phyloP scores from a whole-genome alignment of 139 green algal genomes.

The Auxenochlorella protothecoides region DNA sequence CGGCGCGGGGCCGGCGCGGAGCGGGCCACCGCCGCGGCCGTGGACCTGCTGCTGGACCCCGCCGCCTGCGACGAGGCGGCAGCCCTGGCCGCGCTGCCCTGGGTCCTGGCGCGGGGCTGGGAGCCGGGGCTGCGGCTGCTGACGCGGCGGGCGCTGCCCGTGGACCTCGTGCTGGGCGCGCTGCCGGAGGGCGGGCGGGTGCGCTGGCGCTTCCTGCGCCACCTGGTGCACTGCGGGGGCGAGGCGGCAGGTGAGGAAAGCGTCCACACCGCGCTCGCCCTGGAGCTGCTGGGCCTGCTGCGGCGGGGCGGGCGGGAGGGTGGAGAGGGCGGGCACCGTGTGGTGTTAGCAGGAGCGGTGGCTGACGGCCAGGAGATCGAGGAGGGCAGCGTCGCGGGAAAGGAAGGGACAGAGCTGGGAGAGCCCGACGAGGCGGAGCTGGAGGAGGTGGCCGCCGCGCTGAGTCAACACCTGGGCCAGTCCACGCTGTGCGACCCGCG shows the following conservation, averaged over 20 bases:
- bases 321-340: too few species aligned
- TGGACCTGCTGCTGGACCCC: constrained; percentile 5
- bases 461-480: constrained; percentile 41
- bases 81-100: constrained; percentile 27
- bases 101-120: constrained; percentile 25
- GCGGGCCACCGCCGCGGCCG: not conserved
- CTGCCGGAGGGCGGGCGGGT: constrained; percentile 17
- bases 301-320: too few species aligned
- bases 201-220: constrained; percentile 51
- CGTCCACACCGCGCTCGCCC: not conserved
- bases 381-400: not conserved
- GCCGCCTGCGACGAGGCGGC: constrained; percentile 7
- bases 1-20: not conserved
- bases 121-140: constrained; percentile 25
- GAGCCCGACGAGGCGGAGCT: too few species aligned
- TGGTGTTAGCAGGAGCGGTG: not conserved
- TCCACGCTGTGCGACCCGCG: constrained; percentile 36
- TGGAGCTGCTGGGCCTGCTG: too few species aligned
- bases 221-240: constrained; percentile 32
- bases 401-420: not conserved
- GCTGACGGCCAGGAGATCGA: not conserved
- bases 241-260: not conserved
- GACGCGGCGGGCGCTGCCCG: constrained; percentile 9
- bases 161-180: constrained; percentile 2
- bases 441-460: not conserved